phyloP scores from a whole-genome alignment of 768 basidiomycete genomes.

The Naganishia randhawae region DNA sequence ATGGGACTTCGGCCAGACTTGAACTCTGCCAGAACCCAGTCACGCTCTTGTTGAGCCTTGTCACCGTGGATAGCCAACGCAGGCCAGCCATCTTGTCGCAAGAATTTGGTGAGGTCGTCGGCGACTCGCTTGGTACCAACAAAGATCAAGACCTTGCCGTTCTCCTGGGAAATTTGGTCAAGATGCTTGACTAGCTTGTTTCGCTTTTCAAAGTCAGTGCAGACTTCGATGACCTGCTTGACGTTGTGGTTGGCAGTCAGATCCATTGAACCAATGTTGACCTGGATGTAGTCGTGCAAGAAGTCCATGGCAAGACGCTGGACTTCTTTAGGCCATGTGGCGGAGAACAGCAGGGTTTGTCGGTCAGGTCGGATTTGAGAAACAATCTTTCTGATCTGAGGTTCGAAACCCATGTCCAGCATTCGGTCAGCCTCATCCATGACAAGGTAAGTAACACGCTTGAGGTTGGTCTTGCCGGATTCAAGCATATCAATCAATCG shows the following conservation, averaged over 20 bases:
- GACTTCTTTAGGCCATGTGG: constrained; percentile 99
- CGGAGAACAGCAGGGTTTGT: constrained; percentile 98
- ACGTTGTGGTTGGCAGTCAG: constrained; percentile 98
- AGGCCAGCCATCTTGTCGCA: constrained; percentile 99
- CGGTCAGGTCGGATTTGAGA: constrained; percentile 95
- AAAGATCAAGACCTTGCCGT: constrained; percentile 98
- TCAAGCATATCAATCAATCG: constrained; percentile 99
- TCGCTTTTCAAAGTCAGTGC: constrained; percentile 96
- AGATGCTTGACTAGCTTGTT: constrained; percentile 93
- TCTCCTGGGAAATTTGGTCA: constrained; percentile 91
- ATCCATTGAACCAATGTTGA: constrained; percentile 98
- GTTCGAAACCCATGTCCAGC: constrained; percentile 99
- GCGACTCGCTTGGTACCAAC: constrained; percentile 96
- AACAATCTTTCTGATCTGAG: constrained; percentile 97
- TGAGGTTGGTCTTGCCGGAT: constrained; percentile 89
- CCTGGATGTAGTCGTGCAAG: constrained; percentile 91
- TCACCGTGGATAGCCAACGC: constrained; percentile 98
- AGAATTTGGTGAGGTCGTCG: constrained; percentile 89
- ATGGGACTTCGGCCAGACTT: constrained; percentile 96
- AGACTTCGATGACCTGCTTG: constrained; percentile 89
- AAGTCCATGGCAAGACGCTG: constrained; percentile 98
- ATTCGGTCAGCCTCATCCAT: constrained; percentile 99
- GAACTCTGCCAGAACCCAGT: constrained; percentile 98
- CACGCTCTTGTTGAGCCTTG: constrained; percentile 74
- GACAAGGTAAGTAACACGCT: constrained; percentile 92